Percentiles rank a stretch among this genome's conserved stretches.
phyloP scores from a whole-genome alignment of 2,329 filamentous ascomycete species.

The Stenocarpella maydis region DNA sequence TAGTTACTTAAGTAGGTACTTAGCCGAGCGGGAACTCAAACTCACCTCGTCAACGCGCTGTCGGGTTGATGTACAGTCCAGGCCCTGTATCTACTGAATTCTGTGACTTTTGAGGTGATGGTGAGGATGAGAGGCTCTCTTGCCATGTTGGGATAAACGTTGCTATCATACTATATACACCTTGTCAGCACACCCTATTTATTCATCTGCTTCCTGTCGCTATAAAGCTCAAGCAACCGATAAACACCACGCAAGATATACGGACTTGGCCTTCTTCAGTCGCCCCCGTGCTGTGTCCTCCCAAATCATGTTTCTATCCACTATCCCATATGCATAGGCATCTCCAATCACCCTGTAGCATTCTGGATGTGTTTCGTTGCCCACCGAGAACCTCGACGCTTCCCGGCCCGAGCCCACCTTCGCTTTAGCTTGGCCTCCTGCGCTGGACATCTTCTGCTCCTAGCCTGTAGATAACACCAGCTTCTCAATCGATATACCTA shows the following conservation, averaged over 20 bases:
- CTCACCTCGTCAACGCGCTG: not conserved
- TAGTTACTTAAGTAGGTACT: too few species aligned
- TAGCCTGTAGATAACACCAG: not conserved
- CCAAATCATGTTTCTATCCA: constrained; percentile 14
- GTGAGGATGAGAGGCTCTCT: too few species aligned
- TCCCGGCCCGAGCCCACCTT: not conserved
- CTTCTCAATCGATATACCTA: not conserved
- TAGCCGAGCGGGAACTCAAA: too few species aligned
- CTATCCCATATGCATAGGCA: not conserved
- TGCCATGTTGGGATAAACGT: too few species aligned
- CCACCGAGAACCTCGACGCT: not conserved
- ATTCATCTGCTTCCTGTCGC: too few species aligned
- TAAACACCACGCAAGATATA: not conserved
- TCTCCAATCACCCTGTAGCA: constrained; percentile 19
- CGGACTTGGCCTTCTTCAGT: not conserved
- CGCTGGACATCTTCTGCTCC: not conserved
- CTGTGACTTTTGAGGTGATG: too few species aligned
- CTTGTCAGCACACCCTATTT: too few species aligned
- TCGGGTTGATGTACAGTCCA: too few species aligned
- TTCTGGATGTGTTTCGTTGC: not conserved
- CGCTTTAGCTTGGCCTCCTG: not conserved
- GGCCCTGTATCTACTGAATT: too few species aligned
- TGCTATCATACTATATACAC: too few species aligned
- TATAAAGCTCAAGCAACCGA: not conserved
- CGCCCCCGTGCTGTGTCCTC: not conserved